Evolutionary conservation across 345 rosid genomes (phyloP), one percentile per base, ranked within the genome.

Genomic region (Gossypium sturtianum): DNA sequence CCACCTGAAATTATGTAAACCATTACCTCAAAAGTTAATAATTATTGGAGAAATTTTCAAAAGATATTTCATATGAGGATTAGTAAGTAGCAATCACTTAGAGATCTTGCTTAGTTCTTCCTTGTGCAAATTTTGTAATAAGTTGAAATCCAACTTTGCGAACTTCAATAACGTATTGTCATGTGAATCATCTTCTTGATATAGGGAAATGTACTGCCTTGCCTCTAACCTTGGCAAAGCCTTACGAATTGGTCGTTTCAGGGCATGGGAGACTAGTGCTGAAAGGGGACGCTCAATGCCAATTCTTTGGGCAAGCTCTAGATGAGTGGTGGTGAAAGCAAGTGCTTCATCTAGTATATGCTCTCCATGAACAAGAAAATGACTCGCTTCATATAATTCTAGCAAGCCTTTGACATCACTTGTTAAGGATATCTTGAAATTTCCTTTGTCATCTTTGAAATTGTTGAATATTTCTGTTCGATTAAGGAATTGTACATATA

Each of bases 61-160:
- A 20, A 56, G 3, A 23, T 19, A 56, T 9, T 56, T 10, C 27
- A 54, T 54, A 53, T 53, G 10, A 53, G 58, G 19, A 52, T 17
- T 7, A 19, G 25, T 2, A 12, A 47, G 38, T 25, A 51, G 43
- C 9, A 25, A 4, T 22, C 47, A 84, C 82, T 48, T 82, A n/a
- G 76, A 1, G 10, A 82, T 68, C 2, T 49, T 58, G 23, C 44
- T 66, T 7, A 82, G 61, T 20, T 83, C 83, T 34, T 77, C 19
- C 57, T 47, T 75, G 45, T 82, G 80, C 2, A 57, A 9, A 15
- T 70, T 17, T 66, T 82, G 83, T 51, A 84, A 38, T 1, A 60
- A 11, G 65, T 75, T 80, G 76, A 85, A 85, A 48, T 82, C 86
- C 11, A 85, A 19, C 74, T 82, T 85, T 9, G 85, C 83, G 63